Conservation (phyloP, 352 stramenopile genomes). For the Lagenidium sp. region DNA sequence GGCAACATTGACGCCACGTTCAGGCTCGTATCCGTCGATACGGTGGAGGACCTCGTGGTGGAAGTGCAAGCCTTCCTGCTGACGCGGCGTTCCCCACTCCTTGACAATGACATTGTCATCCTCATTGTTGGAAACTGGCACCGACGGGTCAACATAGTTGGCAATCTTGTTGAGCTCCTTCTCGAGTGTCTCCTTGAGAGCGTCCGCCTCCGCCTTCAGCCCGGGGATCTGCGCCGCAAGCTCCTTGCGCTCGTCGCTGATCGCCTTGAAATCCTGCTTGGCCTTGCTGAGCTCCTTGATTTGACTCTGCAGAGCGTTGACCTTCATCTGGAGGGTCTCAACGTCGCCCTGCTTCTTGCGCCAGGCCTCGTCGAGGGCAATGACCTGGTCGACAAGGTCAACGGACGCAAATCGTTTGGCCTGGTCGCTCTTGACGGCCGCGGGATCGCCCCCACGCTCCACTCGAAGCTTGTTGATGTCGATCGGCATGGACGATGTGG, state of each 20-base stretch:
- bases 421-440: slow-evolving; percentile 91
- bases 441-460: slow-evolving; percentile 95
- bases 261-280: slow-evolving; percentile 79
- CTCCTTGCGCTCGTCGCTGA: slow-evolving; percentile 75
- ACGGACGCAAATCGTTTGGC: slow-evolving; percentile 90
- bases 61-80: slow-evolving; percentile 85
- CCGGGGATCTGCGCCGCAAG: slow-evolving; percentile 54
- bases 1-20: slow-evolving; percentile 92
- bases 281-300: slow-evolving; percentile 87
- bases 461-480: slow-evolving; percentile 96
- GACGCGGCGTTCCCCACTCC: slow-evolving; percentile 60
- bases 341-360: slow-evolving; percentile 81
- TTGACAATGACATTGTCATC: slow-evolving; percentile 93
- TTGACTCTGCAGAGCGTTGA: slow-evolving; percentile 77
- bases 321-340: slow-evolving; percentile 81
- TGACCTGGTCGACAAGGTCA: slow-evolving; percentile 93
- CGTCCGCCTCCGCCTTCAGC: slow-evolving; percentile 75
- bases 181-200: slow-evolving; percentile 67
- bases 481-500: slow-evolving; percentile 99
- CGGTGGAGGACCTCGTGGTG: slow-evolving; percentile 97
- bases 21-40: slow-evolving; percentile 99
- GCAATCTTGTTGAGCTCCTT: slow-evolving; percentile 88
- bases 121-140: slow-evolving; percentile 96
- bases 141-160: slow-evolving; percentile 95
- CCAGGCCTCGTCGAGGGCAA: slow-evolving; percentile 90